phyloP scores from a whole-genome alignment of 148 eudicot genomes.

The Heliosperma pusillum region DNA sequence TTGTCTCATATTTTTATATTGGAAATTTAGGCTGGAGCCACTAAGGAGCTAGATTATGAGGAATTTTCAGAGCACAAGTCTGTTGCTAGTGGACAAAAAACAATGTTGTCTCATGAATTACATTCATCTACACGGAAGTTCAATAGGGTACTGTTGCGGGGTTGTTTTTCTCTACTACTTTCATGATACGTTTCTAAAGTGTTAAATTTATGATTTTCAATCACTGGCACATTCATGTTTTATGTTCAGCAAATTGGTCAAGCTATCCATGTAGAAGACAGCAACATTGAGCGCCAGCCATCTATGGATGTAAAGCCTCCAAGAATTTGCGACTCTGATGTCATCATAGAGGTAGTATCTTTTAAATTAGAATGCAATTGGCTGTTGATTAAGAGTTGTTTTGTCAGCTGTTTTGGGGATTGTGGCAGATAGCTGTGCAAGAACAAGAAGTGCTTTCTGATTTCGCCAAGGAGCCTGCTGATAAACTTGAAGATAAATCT shows the following conservation, averaged over 20 bases:
- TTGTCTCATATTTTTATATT: constrained; percentile 1
- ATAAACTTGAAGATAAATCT: constrained; percentile 6
- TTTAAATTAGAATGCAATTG: constrained; percentile 2
- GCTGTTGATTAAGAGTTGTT: constrained; percentile 1
- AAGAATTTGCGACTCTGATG: constrained; percentile 25
- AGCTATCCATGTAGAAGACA: constrained; percentile 30
- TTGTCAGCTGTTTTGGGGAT: constrained; percentile 8
- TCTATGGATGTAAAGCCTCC: constrained; percentile 26
- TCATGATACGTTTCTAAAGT: neutral
- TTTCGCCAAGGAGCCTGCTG: constrained; percentile 13
- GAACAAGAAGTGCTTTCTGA: constrained; percentile 18
- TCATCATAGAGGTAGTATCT: constrained; percentile 25
- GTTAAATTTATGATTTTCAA: neutral
- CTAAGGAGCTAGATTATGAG: neutral
- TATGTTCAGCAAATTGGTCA: constrained; percentile 28
- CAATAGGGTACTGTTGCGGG: constrained; percentile 15
- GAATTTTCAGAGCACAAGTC: constrained; percentile 9
- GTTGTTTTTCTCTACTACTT: neutral
- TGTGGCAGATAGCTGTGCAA: constrained; percentile 24
- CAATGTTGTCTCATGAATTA: constrained; percentile 17
- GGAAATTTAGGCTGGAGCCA: constrained; percentile 4
- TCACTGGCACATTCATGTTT: constrained; percentile 8
- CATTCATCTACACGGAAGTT: constrained; percentile 4
- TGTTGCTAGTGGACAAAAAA: constrained; percentile 11
- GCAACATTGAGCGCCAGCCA: constrained; percentile 28